Evolutionary conservation across 495 filamentous ascomycete genomes (phyloP), one percentile per base, ranked within the genome.

Genomic region (Neurospora intermedia): DNA sequence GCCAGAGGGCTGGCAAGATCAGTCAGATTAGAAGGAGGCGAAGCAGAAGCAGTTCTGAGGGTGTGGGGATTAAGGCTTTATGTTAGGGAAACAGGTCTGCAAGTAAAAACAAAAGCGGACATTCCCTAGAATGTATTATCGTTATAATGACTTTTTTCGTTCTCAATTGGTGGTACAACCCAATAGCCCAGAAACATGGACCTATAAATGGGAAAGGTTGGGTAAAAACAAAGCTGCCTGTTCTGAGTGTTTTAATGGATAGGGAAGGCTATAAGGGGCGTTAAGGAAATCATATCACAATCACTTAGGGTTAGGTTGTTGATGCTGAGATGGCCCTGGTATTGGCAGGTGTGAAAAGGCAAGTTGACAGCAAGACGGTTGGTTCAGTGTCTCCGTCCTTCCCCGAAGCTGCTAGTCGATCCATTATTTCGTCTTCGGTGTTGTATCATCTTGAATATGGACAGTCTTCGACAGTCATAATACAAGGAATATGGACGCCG

Each of bases 1-100:
- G 83, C 96, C 96, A 18, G 87, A 90, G 69, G 95, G 94, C 42
- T 96, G 91, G 81, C 88, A 96, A 77, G 85, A 89, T 62, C 85
- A 93, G 81, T 78, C 87, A 75, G 86, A 91, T 77, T 91, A 85
- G 6, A 75, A 69, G 59, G 72, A 75, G 73, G 46, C 18, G 35
- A 38, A 71, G 20, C 23, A 71, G 59, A 66, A 70, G 75, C 20
- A 62, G 54, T 3, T 7, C 3, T 31, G 23, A 31, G 54, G 54
- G 9, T 62, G 6, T 31, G 54, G 23, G 54, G 23, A 16, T 31
- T 16, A 31, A 62, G 54, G 23, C 54, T 62, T 31, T 31, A 31
- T 31, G 54, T 31, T 31, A 2, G 23, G 54, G 54, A 62, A 31
- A 62, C 23, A 4, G 54, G 54, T 62, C 54, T 15, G 54, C 54